Percentiles rank a stretch among this genome's conserved stretches.
phyloP scores from a whole-genome alignment of 768 basidiomycete species.

The Mrakia blollopis region DNA sequence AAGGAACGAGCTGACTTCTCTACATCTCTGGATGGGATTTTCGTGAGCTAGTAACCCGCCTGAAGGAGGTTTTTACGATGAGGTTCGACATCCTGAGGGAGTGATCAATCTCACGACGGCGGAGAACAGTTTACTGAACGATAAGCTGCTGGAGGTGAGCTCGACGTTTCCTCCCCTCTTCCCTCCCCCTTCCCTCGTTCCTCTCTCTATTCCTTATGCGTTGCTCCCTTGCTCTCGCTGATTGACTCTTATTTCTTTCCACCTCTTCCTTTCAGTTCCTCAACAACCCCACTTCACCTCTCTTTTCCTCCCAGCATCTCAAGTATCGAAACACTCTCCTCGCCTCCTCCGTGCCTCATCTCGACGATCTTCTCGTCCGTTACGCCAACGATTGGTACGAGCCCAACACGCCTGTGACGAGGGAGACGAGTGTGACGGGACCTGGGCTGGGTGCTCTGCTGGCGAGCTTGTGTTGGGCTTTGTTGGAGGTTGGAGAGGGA shows the following conservation, averaged over 20 bases:
- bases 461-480: background rate
- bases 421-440: background rate
- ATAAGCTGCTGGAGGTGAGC: background rate
- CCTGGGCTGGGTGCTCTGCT: background rate
- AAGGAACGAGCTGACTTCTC: background rate
- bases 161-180: background rate
- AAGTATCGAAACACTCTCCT: constrained; percentile 2
- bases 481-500: background rate
- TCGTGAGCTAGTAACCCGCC: background rate
- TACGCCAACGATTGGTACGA: constrained; percentile 3
- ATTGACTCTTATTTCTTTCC: too few relatives aligned
- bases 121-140: background rate
- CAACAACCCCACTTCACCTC: background rate
- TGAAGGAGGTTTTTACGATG: background rate
- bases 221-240: background rate
- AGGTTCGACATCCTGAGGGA: background rate
- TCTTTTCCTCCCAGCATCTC: background rate
- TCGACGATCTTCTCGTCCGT: background rate
- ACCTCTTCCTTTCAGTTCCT: background rate
- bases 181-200: background rate
- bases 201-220: background rate
- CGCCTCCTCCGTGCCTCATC: background rate
- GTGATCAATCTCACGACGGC: background rate
- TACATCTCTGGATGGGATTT: background rate
- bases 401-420: background rate